Conservation (phyloP, 1,284 basidiomycete genomes). For the Rhizoctonia solani region DNA sequence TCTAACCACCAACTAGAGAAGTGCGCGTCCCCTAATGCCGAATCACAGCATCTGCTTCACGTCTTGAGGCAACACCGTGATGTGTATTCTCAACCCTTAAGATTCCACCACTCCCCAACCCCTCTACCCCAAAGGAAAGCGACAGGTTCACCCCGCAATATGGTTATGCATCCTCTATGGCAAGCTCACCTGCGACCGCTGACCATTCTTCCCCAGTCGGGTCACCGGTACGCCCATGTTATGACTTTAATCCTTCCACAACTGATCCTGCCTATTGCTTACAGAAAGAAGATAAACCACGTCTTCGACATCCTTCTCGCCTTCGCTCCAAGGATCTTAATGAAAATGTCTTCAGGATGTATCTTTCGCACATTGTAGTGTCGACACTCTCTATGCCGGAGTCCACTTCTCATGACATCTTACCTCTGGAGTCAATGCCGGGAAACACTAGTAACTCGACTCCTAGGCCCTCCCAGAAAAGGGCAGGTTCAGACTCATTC, state of each 20-base stretch:
- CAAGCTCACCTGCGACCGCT: conserved; percentile 17
- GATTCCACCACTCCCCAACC: conserved; percentile 19
- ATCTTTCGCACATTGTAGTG: conserved; percentile 18
- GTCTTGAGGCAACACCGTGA: conserved; percentile 19
- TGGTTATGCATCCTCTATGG: conserved; percentile 15
- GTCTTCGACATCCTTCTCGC: conserved; percentile 27
- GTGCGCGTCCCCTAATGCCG: conserved; percentile 11
- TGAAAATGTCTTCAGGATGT: conserved; percentile 29
- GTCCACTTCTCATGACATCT: background rate
- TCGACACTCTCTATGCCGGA: conserved; percentile 18
- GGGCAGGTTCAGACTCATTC: background rate
- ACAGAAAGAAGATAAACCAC: conserved; percentile 8
- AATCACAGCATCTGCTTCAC: conserved; percentile 24
- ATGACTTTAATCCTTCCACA: too few relatives aligned
- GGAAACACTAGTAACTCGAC: conserved; percentile 1
- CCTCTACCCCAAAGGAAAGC: conserved; percentile 11
- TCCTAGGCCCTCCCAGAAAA: background rate
- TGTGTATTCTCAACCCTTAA: conserved; percentile 20
- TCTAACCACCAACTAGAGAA: background rate
- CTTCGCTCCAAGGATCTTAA: conserved; percentile 32
- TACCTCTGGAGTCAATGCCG: background rate
- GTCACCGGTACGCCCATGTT: conserved; percentile 3
- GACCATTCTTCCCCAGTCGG: background rate
- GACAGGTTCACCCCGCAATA: background rate
- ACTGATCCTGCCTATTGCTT: background rate